Evolutionary conservation across 352 stramenopile species (phyloP), one percentile per base, ranked within the genome.

Genomic region (Phytopythium ostracodes): DNA sequence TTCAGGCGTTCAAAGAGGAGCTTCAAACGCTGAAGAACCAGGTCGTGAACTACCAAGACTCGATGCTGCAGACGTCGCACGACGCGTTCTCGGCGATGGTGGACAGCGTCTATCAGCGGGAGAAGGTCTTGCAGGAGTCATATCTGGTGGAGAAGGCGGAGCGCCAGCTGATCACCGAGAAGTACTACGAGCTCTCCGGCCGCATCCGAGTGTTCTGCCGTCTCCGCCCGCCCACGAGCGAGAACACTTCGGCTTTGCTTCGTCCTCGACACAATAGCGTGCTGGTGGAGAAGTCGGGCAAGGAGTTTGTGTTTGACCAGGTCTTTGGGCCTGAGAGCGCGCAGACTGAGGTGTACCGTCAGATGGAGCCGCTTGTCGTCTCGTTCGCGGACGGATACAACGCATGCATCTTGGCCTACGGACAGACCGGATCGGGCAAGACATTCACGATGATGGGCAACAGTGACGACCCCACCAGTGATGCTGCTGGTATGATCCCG

Each of bases 331-430:
- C 91, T 0, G 87, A 98, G 55, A 88, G 89, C 64, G 86, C 75
- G 4, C 93, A 99, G 63, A 60, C 78, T 24, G 84, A 97, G 61
- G 92, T 99, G 50, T 99, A 98, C 69, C 75, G 90, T 59, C 93
- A 99, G 68, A 89, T 99, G 27, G 92, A 98, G 55, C 94, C 95
- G 12, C 76, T 99, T 43, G 91, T 98, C 24, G 78, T 97, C 49
- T 99, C 91, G 52, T 98, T 99, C 29, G 86, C 98, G 52, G 97
- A 99, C 77, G 97, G 98, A 59, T 99, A 97, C 69, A 97, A 99
- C 75, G 95, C 95, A 8, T 99, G 97, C 68, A 99, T 99, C 67
- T 98, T 99, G 80, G 98, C 98, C 24, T 99, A 99, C 67, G 97
- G 97, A 14, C 96, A 99, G 75, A 99, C 96, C 0, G 83, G 87